Percentiles rank a stretch among this genome's conserved stretches.
Conservation (phyloP, 2,329 filamentous ascomycete genomes). For the Colletotrichum magnum region DNA sequence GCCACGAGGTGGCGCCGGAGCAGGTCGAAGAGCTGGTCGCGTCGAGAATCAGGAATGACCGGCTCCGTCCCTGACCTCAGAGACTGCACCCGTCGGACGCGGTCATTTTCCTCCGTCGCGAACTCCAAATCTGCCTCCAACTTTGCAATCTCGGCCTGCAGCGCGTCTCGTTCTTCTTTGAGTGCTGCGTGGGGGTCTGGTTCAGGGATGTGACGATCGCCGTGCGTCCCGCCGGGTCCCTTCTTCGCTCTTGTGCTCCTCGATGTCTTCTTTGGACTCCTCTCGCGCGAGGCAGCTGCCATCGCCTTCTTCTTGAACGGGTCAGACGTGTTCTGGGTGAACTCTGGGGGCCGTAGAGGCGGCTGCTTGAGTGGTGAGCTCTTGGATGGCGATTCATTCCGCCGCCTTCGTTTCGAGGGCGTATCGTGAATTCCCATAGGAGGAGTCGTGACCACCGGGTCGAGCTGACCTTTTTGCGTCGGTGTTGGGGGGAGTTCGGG, state of each 20-base stretch:
- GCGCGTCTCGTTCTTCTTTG: slow-evolving; percentile 64
- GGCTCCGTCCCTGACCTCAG: slow-evolving; percentile 51
- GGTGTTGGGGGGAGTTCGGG: slow-evolving; percentile 75
- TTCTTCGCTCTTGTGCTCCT: slow-evolving; percentile 18
- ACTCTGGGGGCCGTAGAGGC: slow-evolving; percentile 48
- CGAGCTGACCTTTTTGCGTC: slow-evolving; percentile 61
- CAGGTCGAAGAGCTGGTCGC: slow-evolving; percentile 56
- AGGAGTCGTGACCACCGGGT: slow-evolving; percentile 68
- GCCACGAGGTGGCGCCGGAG: slow-evolving; percentile 59
- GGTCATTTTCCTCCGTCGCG: slow-evolving; percentile 71
- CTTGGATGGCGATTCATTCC: slow-evolving; percentile 54
- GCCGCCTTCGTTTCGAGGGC: slow-evolving; percentile 64
- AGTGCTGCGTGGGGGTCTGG: slow-evolving; percentile 63
- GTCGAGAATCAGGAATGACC: slow-evolving; percentile 50
- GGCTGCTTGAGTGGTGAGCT: slow-evolving; percentile 66
- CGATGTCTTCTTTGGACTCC: slow-evolving; percentile 5
- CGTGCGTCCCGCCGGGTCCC: slow-evolving; percentile 46
- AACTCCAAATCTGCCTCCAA: slow-evolving; percentile 72
- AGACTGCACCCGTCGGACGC: slow-evolving; percentile 59
- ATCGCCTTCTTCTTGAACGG: slow-evolving; percentile 40
- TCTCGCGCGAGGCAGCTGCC: slow-evolving; percentile 22
- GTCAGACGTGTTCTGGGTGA: slow-evolving; percentile 13
- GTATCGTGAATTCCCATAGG: slow-evolving; percentile 73
- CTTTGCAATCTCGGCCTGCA: slow-evolving; percentile 68
- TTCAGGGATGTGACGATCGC: slow-evolving; percentile 58